Conservation (phyloP, 73 alveolate genomes). For the Diophrys appendiculata region DNA sequence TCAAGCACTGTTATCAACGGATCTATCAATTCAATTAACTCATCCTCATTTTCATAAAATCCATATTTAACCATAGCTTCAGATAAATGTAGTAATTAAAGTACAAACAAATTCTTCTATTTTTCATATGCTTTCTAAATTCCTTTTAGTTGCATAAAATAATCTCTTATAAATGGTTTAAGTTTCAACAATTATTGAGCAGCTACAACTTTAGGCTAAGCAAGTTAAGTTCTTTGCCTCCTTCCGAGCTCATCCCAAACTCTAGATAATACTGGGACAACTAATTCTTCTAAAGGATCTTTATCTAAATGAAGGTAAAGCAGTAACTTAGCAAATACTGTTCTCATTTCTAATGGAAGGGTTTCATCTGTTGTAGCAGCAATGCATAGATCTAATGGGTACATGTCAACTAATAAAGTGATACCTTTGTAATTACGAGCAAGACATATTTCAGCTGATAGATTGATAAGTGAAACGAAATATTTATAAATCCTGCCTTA, state of each 20-base stretch:
- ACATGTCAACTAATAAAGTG: constrained; percentile 23
- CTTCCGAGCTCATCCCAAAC: constrained; percentile 37
- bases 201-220: constrained; percentile 20
- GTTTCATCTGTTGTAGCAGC: constrained; percentile 6
- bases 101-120: constrained; percentile 7
- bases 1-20: constrained; percentile 50
- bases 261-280: constrained; percentile 41
- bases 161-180: constrained; percentile 28
- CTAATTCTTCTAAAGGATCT: constrained; percentile 48
- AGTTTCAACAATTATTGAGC: constrained; percentile 1
- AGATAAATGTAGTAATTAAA: constrained; percentile 20
- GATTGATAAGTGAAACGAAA: constrained; percentile 39
- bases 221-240: constrained; percentile 10
- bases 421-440: constrained; percentile 53
- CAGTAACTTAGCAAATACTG: constrained; percentile 43
- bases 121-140: constrained; percentile 29
- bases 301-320: constrained; percentile 47
- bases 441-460: constrained; percentile 40
- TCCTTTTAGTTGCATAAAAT: constrained; percentile 21
- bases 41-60: constrained; percentile 45
- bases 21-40: constrained; percentile 28
- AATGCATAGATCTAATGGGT: constrained; percentile 13
- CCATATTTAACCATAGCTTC: constrained; percentile 41
- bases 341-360: constrained; percentile 27
- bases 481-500: constrained; percentile 39